Conservation (phyloP, 768 basidiomycete genomes). For the Tephrocybe sp. region DNA sequence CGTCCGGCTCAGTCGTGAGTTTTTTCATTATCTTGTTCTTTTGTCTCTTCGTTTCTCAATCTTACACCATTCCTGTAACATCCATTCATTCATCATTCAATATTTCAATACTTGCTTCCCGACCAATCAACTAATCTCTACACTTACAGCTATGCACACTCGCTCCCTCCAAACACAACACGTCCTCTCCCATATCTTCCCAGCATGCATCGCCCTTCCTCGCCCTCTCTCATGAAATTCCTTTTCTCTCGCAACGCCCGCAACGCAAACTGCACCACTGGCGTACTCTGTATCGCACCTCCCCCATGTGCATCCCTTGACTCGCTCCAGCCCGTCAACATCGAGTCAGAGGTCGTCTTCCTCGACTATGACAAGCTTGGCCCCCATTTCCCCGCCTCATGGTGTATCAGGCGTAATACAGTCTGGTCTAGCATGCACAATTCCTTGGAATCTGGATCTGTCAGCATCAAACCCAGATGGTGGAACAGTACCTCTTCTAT, state of each 20-base stretch:
- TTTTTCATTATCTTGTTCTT: no score
- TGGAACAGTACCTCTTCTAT: slow-evolving; percentile 63
- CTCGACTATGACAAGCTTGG: slow-evolving; percentile 49
- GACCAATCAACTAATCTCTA: no score
- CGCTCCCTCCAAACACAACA: no score
- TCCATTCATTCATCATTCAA: no score
- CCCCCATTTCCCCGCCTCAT: slow-evolving; percentile 64
- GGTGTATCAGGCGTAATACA: slow-evolving; percentile 36
- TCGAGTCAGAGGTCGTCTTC: slow-evolving; percentile 67
- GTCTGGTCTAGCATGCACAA: slow-evolving; percentile 53
- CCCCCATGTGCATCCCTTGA: slow-evolving; percentile 43
- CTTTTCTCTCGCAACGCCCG: not conserved
- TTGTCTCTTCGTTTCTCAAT: no score
- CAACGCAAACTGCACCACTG: slow-evolving; percentile 45
- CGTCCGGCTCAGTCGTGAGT: no score
- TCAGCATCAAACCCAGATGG: slow-evolving; percentile 59
- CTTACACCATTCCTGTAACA: no score
- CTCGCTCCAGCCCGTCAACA: slow-evolving; percentile 45
- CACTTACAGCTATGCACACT: no score
- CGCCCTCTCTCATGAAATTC: no score
- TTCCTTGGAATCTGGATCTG: slow-evolving; percentile 43
- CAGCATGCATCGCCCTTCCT: no score
- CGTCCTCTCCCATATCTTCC: no score
- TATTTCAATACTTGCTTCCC: no score
- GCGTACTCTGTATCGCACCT: slow-evolving; percentile 62